Conservation (phyloP, 305 asterid genomes). For the Rubia balearica region DNA sequence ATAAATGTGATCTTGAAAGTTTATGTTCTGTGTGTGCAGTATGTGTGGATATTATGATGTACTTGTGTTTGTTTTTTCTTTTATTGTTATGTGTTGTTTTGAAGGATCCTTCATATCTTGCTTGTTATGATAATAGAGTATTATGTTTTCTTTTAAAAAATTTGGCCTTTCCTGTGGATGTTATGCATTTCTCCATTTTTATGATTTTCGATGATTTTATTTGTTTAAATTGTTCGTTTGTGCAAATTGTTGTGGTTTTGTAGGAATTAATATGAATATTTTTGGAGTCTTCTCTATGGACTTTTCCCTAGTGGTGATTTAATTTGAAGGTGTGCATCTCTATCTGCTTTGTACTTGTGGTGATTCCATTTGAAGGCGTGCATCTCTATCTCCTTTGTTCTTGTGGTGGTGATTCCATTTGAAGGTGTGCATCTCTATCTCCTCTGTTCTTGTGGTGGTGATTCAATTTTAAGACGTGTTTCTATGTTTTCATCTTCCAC, state of each 20-base stretch:
- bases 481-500: neutral
- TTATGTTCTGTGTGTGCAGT: no score
- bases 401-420: constrained; percentile 2
- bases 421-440: constrained; percentile 4
- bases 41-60: no score
- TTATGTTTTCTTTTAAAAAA: no score
- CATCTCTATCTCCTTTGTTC: neutral
- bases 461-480: no score
- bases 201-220: neutral
- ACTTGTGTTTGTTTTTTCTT: no score
- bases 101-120: no score
- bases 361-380: constrained; percentile 8
- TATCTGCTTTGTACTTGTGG: neutral
- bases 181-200: neutral
- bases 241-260: neutral
- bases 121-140: no score
- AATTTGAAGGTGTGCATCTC: no score
- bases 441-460: neutral
- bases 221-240: neutral
- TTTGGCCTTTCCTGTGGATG: no score
- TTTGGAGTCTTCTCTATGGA: constrained; percentile 13
- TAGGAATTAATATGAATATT: constrained; percentile 3
- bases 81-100: no score
- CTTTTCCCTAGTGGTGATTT: neutral
- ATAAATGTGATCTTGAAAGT: no score